Conservation (phyloP, 768 basidiomycete genomes). For the Crucibulum laeve region DNA sequence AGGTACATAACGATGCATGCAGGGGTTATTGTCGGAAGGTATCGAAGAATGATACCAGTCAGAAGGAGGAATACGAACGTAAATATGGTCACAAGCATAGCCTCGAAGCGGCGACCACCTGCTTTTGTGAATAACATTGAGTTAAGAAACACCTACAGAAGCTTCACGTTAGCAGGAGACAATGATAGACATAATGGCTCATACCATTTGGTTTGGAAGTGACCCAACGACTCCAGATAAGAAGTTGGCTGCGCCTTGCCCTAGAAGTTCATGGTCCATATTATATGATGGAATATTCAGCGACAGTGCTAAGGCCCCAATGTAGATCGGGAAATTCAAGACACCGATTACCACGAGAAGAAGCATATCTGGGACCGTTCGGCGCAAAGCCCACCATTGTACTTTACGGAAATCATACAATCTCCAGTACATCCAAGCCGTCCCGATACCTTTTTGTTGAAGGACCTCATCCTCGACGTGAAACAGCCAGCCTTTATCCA, state of each 20-base stretch:
- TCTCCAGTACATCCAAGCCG: slow-evolving; percentile 19
- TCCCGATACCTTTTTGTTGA: slow-evolving; percentile 8
- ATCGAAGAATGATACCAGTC: slow-evolving; percentile 13
- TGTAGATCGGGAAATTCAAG: slow-evolving; percentile 18
- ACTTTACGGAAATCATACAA: slow-evolving; percentile 17
- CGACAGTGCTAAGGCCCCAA: slow-evolving; percentile 16
- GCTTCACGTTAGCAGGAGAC: neutral
- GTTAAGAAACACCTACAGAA: slow-evolving; percentile 12
- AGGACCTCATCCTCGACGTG: slow-evolving; percentile 9
- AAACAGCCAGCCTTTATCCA: slow-evolving; percentile 15
- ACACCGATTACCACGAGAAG: slow-evolving; percentile 18
- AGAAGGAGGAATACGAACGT: slow-evolving; percentile 13
- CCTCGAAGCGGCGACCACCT: slow-evolving; percentile 18
- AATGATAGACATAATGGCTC: neutral
- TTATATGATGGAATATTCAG: slow-evolving; percentile 17
- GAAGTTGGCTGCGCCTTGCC: slow-evolving; percentile 16
- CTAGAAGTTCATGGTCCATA: slow-evolving; percentile 20
- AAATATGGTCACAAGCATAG: slow-evolving; percentile 10
- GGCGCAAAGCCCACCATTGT: slow-evolving; percentile 15
- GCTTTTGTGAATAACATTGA: slow-evolving; percentile 18
- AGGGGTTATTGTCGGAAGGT: slow-evolving; percentile 17
- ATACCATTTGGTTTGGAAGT: slow-evolving; percentile 15
- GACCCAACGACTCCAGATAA: slow-evolving; percentile 14
- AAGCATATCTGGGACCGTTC: slow-evolving; percentile 14
- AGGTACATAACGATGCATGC: slow-evolving; percentile 17